Percentiles rank a stretch among this genome's conserved stretches.
phyloP scores from a whole-genome alignment of 192 early-diverging fungal species.

The Tieghemiomyces parasiticus region DNA sequence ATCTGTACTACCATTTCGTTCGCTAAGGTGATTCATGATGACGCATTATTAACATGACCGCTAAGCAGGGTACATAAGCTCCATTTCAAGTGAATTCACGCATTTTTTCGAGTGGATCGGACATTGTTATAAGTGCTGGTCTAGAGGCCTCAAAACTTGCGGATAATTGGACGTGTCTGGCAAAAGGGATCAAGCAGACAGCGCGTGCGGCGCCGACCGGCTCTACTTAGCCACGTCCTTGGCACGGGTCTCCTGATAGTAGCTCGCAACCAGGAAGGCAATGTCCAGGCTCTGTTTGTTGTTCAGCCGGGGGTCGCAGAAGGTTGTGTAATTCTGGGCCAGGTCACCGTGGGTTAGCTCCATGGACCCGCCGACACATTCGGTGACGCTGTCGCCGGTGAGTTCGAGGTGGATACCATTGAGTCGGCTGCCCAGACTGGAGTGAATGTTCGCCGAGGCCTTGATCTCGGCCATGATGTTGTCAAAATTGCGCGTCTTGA shows the following conservation, averaged over 20 bases:
- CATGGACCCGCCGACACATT: conserved; percentile 97
- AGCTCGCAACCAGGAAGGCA: conserved; percentile 89
- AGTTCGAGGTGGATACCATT: conserved; percentile 93
- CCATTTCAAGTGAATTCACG: no score
- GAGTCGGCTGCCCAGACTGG: conserved; percentile 47
- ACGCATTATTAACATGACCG: no score
- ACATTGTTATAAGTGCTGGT: no score
- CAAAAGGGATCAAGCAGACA: no score
- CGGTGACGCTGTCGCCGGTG: conserved; percentile 93
- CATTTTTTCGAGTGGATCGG: no score
- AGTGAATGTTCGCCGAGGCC: conserved; percentile 70
- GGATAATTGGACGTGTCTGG: no score
- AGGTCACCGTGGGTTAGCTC: conserved; percentile 71
- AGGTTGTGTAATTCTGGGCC: conserved; percentile 81
- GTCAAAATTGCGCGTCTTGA: conserved; percentile 86
- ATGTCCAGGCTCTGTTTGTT: conserved; percentile 96
- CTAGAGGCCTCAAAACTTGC: no score
- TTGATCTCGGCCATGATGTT: conserved; percentile 81
- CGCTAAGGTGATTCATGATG: no score
- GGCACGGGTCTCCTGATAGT: conserved; percentile 46
- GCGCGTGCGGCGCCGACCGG: no score
- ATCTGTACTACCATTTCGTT: no score
- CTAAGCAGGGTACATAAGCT: no score
- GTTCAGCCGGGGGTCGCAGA: conserved; percentile 93
- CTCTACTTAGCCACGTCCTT: no score